Conservation (phyloP, 1,284 basidiomycete genomes). For the Filobasidium uniguttulatum region DNA sequence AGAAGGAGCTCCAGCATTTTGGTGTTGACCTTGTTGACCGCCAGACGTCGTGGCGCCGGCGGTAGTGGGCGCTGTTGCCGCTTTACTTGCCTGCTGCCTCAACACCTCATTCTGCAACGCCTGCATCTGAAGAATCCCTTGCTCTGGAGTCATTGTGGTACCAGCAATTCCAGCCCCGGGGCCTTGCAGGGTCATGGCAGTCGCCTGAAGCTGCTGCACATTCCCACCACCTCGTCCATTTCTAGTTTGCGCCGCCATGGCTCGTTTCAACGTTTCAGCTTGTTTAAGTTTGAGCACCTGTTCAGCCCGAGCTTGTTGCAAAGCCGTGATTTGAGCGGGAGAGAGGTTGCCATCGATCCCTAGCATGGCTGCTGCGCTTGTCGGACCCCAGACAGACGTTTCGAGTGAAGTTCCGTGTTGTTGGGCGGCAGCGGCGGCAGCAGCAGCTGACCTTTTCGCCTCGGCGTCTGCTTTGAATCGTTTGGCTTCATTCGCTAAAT, state of each 20-base stretch:
- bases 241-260: neutral
- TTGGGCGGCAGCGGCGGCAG: neutral
- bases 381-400: neutral
- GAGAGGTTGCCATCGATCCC: neutral
- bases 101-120: constrained; percentile 12
- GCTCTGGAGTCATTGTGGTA: neutral
- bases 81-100: constrained; percentile 8
- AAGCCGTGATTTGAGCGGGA: constrained; percentile 6
- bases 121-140: constrained; percentile 13
- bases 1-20: neutral
- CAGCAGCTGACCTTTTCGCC: constrained; percentile 1
- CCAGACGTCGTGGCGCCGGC: neutral
- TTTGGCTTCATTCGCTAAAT: constrained; percentile 13
- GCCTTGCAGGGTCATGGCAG: constrained; percentile 2
- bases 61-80: neutral
- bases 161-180: constrained; percentile 4
- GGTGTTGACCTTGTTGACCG: neutral
- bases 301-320: constrained; percentile 9
- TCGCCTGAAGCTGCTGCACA: constrained; percentile 6
- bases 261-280: constrained; percentile 1
- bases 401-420: neutral
- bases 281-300: constrained; percentile 4
- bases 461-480: constrained; percentile 14
- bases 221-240: neutral
- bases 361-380: neutral